Base-by-base conservation (phyloP, 495 filamentous ascomycete genomes). In the Pyrenula massariospora region DNA sequence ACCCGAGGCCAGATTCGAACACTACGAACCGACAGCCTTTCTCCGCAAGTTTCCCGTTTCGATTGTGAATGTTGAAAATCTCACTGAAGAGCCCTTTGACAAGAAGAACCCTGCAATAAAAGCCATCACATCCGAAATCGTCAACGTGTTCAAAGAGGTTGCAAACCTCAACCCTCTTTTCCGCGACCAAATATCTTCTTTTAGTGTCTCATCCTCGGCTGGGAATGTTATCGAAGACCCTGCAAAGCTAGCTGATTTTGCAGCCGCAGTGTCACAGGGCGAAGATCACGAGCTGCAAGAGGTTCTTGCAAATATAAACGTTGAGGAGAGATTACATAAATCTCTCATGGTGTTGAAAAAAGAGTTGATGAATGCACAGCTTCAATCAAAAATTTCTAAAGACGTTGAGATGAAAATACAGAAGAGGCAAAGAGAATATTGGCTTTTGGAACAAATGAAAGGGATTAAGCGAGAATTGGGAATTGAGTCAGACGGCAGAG, bases 361-460 rank as follows among this genome's bases (percentile, higher is more conserved):
- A 64, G 94, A 99, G 69, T 78, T 95, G 48, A 94, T 95, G 84
- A 99, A 97, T 58, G 93, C 93, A 2, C 88, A 99, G 66, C 79
- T 99, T 2, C 91, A 96, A 63, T 89, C 86, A 24, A 97, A 96
- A 76, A 99, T 99, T 50, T 89, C 89, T 49, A 97, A 96, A 72
- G 93, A 99, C 65, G 93, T 99, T 22, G 94, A 99, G 68, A 86
- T 79, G 59, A 96, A 95, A 73, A 99, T 99, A 57, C 91, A 94
- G 62, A 96, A 97, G 73, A 85, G 93, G 11, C 93, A 99, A 66
- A 84, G 93, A 24, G 94, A 99, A 64, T 99, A 99, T 73, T 99
- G 89, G 89, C 74, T 99, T 20, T 92, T 93, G 89, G 93, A 99
- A 68, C 94, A 99, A 65, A 94, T 97, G 91, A 97, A 96, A 72